Base-by-base conservation (phyloP, 441 rosid genomes). In the Bruguiera hainesii region DNA sequence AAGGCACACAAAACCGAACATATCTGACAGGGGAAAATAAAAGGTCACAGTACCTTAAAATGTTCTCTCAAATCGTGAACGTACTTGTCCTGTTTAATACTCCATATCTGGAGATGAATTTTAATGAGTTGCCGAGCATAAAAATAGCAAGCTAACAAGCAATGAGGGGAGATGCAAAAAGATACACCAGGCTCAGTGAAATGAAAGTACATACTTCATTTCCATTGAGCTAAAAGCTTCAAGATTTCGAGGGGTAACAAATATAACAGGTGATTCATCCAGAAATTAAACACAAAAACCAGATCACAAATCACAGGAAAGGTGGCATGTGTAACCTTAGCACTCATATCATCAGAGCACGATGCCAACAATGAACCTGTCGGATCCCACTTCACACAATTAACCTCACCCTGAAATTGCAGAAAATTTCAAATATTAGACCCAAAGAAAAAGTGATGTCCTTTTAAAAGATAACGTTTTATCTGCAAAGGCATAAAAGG, bases 351-450 rank as follows among this genome's bases (percentile, higher is more conserved):
- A 67, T 95, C 98, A 51, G 99, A 95, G 83, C 98, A 95, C 13
- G 99, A 92, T 66, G 99, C 99, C 78, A 95, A 72, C 71, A 89
- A 78, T 52, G 91, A 72, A 67, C 99, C 99, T 30, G 94, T 89
- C 55, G 98, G 98, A 87, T 92, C 98, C 99, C 99, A 96, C 84
- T 96, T 96, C 75, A 96, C 97, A 76, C 99, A 92, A 83, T 96
- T 96, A 66, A 94, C 98, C 78, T 94, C 98, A 26, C 96, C 92
- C 98, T 94, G 91, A 61, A 70, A 64, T 62, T 52, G 66, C 67
- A 65, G 31, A 71, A 56, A 20, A 18, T 42, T 60, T 46, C 29
- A 37, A 46, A 56, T n/a, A 35, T 65, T 52, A 70, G 50, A 35
- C 53, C 30, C 35, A 15, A 53, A n/a, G 55, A 49, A 59, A 39